Evolutionary conservation across 306 rosid genomes (phyloP).

Genomic region (Albizia julibrissin): DNA sequence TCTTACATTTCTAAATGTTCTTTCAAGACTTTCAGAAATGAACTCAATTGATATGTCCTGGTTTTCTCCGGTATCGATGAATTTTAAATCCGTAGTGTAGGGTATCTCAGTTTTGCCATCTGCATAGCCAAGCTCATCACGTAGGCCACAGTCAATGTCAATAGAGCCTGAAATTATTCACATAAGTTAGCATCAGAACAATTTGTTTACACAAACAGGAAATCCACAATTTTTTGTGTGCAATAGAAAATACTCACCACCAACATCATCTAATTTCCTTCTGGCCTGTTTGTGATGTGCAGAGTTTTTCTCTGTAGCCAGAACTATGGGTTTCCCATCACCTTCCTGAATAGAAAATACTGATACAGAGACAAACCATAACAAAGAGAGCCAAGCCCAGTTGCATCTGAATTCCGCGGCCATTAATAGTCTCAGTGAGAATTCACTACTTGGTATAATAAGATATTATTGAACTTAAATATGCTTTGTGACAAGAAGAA

Average conservation of each 20-base stretch:
- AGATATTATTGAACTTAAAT: background rate
- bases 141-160: constrained; percentile 41
- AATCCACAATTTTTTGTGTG: background rate
- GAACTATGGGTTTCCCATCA: constrained; percentile 14
- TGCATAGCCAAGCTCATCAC: background rate
- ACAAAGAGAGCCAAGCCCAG: constrained; percentile 24
- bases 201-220: background rate
- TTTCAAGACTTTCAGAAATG: background rate
- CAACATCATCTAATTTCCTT: constrained; percentile 33
- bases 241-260: constrained; percentile 13
- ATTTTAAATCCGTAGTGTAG: constrained; percentile 32
- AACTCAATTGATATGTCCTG: background rate
- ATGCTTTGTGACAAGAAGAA: constrained; percentile 6
- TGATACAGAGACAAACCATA: constrained; percentile 16
- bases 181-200: constrained; percentile 17
- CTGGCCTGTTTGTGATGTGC: constrained; percentile 21
- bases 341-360: background rate
- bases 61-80: constrained; percentile 28
- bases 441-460: background rate
- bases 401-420: constrained; percentile 11
- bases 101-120: constrained; percentile 24
- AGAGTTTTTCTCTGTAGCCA: constrained; percentile 17
- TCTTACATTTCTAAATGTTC: constrained; percentile 21
- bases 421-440: constrained; percentile 10
- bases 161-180: constrained; percentile 24